Percentiles rank a stretch among this genome's conserved stretches.
These are phyloP conservation scores for Actinidia chinensis DNA, from an alignment of 179 eudicot species.

Conservation along the genomic window DNA sequence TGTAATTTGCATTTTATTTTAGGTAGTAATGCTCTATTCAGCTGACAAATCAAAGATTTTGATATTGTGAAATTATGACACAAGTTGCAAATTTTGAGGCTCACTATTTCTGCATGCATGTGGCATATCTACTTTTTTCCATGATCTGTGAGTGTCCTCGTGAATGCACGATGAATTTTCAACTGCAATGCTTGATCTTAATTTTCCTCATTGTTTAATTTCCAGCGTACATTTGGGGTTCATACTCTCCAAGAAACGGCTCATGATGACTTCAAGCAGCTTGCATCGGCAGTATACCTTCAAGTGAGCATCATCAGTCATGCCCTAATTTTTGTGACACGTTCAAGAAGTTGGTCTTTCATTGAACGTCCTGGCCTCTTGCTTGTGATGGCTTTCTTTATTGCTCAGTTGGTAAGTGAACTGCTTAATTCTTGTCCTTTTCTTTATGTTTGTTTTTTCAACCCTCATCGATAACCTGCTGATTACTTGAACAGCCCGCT, in stretches of 20 bases:
- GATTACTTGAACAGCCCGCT: background rate
- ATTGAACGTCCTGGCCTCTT: constrained; percentile 62
- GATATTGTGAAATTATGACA: too few relatives aligned
- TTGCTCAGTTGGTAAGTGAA: constrained; percentile 61
- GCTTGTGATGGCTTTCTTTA: constrained; percentile 49
- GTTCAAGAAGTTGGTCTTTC: constrained; percentile 71
- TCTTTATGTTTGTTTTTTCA: background rate
- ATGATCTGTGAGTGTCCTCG: too few relatives aligned
- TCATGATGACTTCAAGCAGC: constrained; percentile 50
- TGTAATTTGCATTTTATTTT: too few relatives aligned
- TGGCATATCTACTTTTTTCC: background rate
- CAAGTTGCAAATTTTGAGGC: too few relatives aligned
- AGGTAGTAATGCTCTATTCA: too few relatives aligned
- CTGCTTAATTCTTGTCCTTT: background rate
- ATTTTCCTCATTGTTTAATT: constrained; percentile 2
- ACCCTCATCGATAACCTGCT: background rate
- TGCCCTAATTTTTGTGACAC: constrained; percentile 64
- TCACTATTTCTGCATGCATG: background rate
- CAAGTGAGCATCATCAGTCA: constrained; percentile 78
- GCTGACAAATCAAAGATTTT: too few relatives aligned
- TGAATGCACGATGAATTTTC: background rate
- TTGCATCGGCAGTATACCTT: constrained; percentile 63
- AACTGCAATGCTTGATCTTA: background rate
- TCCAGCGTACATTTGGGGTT: constrained; percentile 42
- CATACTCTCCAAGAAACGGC: constrained; percentile 45